Evolutionary conservation across 148 eudicot genomes (phyloP).

Genomic region (Spergularia bocconei): DNA sequence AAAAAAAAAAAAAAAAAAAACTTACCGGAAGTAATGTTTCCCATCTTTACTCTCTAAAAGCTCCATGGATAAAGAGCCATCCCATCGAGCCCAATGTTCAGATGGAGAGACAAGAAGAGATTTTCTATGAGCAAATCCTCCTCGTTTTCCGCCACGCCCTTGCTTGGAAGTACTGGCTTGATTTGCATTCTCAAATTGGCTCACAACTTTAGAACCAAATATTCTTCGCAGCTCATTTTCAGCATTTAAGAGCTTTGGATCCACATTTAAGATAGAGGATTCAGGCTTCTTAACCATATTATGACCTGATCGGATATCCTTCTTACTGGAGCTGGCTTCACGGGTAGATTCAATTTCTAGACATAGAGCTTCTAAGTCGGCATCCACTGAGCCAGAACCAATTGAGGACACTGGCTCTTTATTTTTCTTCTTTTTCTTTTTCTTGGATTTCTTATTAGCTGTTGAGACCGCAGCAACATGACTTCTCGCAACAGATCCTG

Average conservation of each 20-base stretch:
- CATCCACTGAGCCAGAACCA: slow-evolving; percentile 30
- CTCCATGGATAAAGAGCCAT: slow-evolving; percentile 93
- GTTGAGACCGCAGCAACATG: slow-evolving; percentile 29
- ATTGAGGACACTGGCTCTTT: slow-evolving; percentile 36
- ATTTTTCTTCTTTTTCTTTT: slow-evolving; percentile 75
- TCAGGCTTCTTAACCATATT: slow-evolving; percentile 31
- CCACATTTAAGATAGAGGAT: slow-evolving; percentile 64
- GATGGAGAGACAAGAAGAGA: slow-evolving; percentile 75
- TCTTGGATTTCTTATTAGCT: slow-evolving; percentile 63
- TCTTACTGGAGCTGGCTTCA: slow-evolving; percentile 29
- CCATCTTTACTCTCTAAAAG: slow-evolving; percentile 71
- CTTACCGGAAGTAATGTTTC: slow-evolving; percentile 66
- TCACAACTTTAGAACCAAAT: slow-evolving; percentile 93
- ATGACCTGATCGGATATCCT: slow-evolving; percentile 25
- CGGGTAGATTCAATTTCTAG: slow-evolving; percentile 40
- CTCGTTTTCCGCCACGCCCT: slow-evolving; percentile 74
- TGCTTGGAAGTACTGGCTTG: slow-evolving; percentile 71
- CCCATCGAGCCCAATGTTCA: slow-evolving; percentile 97
- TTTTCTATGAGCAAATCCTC: slow-evolving; percentile 55
- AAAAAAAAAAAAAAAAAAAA: not conserved
- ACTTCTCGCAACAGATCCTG: slow-evolving; percentile 26
- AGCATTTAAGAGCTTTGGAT: slow-evolving; percentile 81
- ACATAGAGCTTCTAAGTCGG: slow-evolving; percentile 42
- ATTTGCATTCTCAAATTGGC: slow-evolving; percentile 64
- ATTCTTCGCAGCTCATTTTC: slow-evolving; percentile 90